Evolutionary conservation across 345 rosid genomes (phyloP), one percentile per base, ranked within the genome.

Genomic region (Eucalyptus regnans): DNA sequence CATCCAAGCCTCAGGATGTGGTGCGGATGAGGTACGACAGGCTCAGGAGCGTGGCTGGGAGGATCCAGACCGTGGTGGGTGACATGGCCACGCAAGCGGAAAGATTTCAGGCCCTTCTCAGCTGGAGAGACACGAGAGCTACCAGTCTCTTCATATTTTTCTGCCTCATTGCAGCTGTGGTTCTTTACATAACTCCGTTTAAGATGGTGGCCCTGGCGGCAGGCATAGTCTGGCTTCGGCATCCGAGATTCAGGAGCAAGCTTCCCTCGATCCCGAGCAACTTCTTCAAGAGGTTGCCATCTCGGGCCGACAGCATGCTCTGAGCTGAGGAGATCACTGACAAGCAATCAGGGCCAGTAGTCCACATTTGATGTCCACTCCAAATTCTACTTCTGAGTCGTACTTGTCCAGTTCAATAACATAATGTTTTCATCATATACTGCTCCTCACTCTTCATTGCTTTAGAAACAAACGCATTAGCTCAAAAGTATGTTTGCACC

Each of bases 11-110:
- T 86, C 94, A 92, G 16, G 99, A 97, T 88, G 93, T 95, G 43
- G 94, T 92, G 48, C 92, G 96, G 89, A 95, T 97, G 96, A 95
- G 99, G 93, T 97, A 96, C 71, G 98, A 96, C 89, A 91, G 97
- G 91, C 94, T 94, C 15, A 93, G 99, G 89, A 95, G 98, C 79
- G 95, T 97, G 66, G 97, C 98, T 0, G 98, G 98, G 86, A 91
- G 99, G 91, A 95, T 97, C 44, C 98, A 97, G 88, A 96, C 95
- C 12, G 95, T 96, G 31, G 95, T 95, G 50, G 98, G 98, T 44
- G 98, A 97, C 88, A 94, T 95, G 90, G 98, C 99, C 50, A 97
- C 96, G 3, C 99, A 95, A 87, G 98, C 96, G 87, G 98, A 96
- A 90, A 95, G 97, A 88, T 91, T 95, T 91, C 96, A 96, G 91